These are phyloP conservation scores for Ilex asprella DNA, from an alignment of 257 asterid genomes.

Conservation along the genomic window DNA sequence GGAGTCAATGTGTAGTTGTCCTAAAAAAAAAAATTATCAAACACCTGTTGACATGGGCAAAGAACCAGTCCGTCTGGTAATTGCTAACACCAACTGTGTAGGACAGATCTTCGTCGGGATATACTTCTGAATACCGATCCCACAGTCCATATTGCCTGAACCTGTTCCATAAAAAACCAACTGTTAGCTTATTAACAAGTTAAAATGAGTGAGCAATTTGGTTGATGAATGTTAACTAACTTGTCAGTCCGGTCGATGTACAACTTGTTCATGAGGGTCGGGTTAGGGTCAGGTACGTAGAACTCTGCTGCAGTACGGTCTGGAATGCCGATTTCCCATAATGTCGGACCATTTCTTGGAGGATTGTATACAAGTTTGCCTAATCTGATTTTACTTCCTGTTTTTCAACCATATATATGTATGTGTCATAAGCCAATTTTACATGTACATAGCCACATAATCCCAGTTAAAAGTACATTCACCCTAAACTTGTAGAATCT, in stretches of 20 bases:
- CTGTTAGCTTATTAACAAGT: too few species aligned
- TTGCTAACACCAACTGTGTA: constrained; percentile 37
- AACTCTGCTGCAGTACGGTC: constrained; percentile 79
- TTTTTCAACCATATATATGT: too few species aligned
- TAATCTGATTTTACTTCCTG: constrained; percentile 46
- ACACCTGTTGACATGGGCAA: constrained; percentile 78
- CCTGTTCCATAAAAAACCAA: constrained; percentile 21
- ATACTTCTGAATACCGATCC: constrained; percentile 74
- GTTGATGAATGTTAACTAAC: constrained; percentile 23
- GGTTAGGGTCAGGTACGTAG: constrained; percentile 69
- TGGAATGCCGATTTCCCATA: constrained; percentile 90
- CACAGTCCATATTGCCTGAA: constrained; percentile 88
- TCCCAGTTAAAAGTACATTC: too few species aligned
- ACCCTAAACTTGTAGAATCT: too few species aligned
- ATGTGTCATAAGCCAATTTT: too few species aligned
- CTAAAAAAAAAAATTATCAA: background rate
- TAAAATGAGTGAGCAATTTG: too few species aligned
- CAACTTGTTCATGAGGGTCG: constrained; percentile 52
- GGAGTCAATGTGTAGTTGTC: too few species aligned
- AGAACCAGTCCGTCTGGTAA: constrained; percentile 68
- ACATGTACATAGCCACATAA: too few species aligned
- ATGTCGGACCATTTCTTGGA: constrained; percentile 74
- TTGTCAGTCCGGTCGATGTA: constrained; percentile 34
- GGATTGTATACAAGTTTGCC: constrained; percentile 40
- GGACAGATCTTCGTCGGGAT: constrained; percentile 60